Evolutionary conservation across 768 basidiomycete genomes (phyloP), one percentile per base, ranked within the genome.

Genomic region (Suillus lakei): DNA sequence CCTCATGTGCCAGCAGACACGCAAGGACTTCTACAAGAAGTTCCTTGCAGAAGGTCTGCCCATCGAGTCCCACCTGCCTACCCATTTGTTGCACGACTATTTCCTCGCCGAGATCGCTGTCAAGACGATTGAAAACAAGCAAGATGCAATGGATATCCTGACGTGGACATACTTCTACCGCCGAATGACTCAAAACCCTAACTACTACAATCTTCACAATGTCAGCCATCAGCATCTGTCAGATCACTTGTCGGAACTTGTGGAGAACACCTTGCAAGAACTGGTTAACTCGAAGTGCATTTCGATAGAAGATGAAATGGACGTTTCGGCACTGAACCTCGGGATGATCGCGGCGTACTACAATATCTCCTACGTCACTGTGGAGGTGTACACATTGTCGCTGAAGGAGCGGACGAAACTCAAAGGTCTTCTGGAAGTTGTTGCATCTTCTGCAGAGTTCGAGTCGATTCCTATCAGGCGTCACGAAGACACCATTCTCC

Each of bases 141-240:
- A 99, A 77, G 95, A 98, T 75, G 93, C 93, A 0, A 92, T 95
- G 91, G 97, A 99, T 78, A 98, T 98, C 74, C 82, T 98, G 71
- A 99, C 98, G 0, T 99, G 98, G 98, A 96, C 96, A 13, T 98
- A 92, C 83, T 95, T 98, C 83, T 99, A 99, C 78, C 88, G 97
- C 53, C 88, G 98, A 16, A 93, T 99, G 90, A 96, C 95, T 0
- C 95, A 98, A 74, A 99, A 99, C 67, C 96, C 97, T 0, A 95
- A 96, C 71, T 96, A 94, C 76, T 96, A 96, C 81, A 95, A 95
- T 68, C 81, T 96, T 18, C 92, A 96, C 82, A 96, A 95, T 65
- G 96, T 98, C 75, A 95, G 90, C 70, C 96, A 98, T 73, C 93
- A 96, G 55, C 95, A 98, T 74, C 83, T 99, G 15, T 97, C 96